Evolutionary conservation across 306 rosid species (phyloP).

Genomic region (Crotalaria pallida): DNA sequence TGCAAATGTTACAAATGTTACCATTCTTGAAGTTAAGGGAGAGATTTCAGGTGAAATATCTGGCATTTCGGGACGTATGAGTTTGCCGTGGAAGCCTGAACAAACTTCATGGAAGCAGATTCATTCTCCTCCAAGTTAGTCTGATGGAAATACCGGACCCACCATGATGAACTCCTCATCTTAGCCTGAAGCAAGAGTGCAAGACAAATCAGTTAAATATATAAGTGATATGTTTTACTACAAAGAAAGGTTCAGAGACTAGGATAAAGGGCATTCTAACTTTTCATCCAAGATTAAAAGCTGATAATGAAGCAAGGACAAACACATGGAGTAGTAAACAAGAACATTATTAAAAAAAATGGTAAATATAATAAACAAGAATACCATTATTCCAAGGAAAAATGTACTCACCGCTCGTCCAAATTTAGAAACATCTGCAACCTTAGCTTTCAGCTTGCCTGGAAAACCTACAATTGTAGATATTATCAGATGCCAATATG

Average conservation of each 20-base stretch:
- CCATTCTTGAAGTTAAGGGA: slow-evolving; percentile 25
- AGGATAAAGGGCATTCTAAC: background rate
- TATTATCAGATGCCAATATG: slow-evolving; percentile 2
- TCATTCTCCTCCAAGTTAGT: slow-evolving; percentile 52
- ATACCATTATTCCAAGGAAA: background rate
- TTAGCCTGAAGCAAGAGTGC: slow-evolving; percentile 43
- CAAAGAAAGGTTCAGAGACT: background rate
- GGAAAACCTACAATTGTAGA: slow-evolving; percentile 41
- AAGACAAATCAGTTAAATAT: background rate
- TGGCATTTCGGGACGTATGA: slow-evolving; percentile 49
- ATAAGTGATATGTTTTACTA: background rate
- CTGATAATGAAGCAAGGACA: background rate
- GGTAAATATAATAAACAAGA: background rate
- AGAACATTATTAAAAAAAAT: background rate
- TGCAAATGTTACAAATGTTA: slow-evolving; percentile 8
- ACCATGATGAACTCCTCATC: slow-evolving; percentile 64
- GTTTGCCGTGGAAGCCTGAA: slow-evolving; percentile 37
- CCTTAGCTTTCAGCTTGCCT: slow-evolving; percentile 42
- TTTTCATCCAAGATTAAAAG: background rate
- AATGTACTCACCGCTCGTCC: slow-evolving; percentile 49
- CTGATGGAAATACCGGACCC: slow-evolving; percentile 46
- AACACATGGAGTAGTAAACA: background rate
- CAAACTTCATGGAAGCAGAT: slow-evolving; percentile 44
- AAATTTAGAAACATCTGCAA: slow-evolving; percentile 51
- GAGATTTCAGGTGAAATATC: slow-evolving; percentile 56